Evolutionary conservation across 2,329 filamentous ascomycete species (phyloP), one percentile per base, ranked within the genome.

Genomic region (Venturia effusa): DNA sequence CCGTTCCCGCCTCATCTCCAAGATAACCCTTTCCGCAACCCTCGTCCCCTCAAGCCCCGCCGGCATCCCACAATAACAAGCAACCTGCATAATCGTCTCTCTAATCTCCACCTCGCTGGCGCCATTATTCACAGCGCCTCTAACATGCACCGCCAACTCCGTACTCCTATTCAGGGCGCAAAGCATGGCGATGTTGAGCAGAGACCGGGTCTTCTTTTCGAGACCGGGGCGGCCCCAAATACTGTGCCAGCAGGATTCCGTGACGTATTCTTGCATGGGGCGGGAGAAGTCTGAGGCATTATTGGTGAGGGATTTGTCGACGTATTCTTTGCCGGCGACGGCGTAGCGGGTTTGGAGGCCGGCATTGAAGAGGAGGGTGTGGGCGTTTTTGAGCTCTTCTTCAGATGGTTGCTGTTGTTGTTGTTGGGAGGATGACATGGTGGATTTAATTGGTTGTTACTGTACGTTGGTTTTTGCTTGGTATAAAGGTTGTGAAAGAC

Each of bases 141-240:
- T 77, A n/a, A 85, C 77, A 70, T 88, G 85, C 8, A 84, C 79
- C 0, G 77, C 84, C 64, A 88, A 75, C 70, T 88, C 85, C 0
- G 81, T 79, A 6, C 76, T 77, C 5, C 83, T 77, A 68, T 87
- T 87, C 66, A 86, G 76, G 3, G 83, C 83, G 71, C 82, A 83
- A 57, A 88, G 76, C 81, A 88, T 87, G 59, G 81, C 84, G 59
- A 88, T 83, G 71, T 87, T 87, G 62, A 88, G 74, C 63, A 88
- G 76, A 62, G 79, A 83, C 59, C 85, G 79, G 67, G 84, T 81
- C 71, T 87, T 85, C 65, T 81, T 79, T 41, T 82, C 80, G 10
- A 88, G 79, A 0, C 85, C 85, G 0, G 84, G 84, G 8, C 85
- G 80, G 3, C 82, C 82, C 85, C 85, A 88, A 32, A 82, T 80